These are phyloP conservation scores for Phalaenopsis aphrodite DNA, from an alignment of 106 monocot genomes.

Conservation along the genomic window DNA sequence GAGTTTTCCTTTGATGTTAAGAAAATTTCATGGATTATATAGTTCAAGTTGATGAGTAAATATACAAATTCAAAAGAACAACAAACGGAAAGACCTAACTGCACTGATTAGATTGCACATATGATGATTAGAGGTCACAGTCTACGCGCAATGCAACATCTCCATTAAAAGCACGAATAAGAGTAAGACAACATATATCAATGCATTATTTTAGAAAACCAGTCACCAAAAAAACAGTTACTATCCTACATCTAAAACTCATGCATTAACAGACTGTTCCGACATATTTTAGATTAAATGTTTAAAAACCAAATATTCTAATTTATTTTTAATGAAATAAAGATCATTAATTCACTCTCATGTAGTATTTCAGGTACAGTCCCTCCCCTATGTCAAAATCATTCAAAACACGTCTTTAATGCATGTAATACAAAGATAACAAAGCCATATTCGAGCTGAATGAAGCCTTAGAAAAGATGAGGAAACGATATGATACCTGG, in stretches of 20 bases:
- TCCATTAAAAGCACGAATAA: not conserved
- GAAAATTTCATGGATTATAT: not conserved
- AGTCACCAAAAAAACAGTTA: not conserved
- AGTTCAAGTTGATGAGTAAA: not conserved
- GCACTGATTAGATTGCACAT: too few relatives aligned
- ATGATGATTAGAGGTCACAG: not conserved
- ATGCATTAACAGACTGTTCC: not conserved
- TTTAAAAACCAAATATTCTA: not conserved
- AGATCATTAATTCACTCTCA: not conserved
- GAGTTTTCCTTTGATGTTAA: constrained; percentile 1
- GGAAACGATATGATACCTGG: constrained; percentile 44
- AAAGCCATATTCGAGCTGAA: not conserved
- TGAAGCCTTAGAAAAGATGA: not conserved
- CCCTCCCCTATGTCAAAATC: not conserved
- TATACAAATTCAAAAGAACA: not conserved
- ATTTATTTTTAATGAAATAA: not conserved
- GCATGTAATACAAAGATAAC: not conserved
- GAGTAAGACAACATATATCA: not conserved
- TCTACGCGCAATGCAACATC: not conserved
- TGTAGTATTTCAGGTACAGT: not conserved
- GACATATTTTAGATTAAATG: not conserved
- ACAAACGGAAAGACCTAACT: not conserved
- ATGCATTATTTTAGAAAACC: not conserved
- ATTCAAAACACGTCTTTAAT: not conserved
- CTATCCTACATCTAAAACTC: not conserved